Conservation (phyloP, 2,329 filamentous ascomycete genomes). For the Microdochium paspali region DNA sequence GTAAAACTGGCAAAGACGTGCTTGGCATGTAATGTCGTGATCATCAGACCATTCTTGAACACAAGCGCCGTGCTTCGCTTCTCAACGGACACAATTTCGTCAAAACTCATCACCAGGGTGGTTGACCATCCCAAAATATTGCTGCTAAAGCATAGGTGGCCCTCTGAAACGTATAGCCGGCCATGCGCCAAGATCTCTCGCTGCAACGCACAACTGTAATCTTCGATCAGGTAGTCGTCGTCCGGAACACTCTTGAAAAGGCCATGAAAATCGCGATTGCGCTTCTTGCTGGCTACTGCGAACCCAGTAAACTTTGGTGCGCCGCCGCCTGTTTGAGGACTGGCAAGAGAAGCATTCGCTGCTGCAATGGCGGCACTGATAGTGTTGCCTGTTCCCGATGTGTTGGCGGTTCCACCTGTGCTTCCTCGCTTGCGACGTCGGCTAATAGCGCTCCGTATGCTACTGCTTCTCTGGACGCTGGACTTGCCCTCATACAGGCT, state of each 20-base stretch:
- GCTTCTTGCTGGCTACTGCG: conserved; percentile 89
- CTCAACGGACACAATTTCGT: conserved; percentile 93
- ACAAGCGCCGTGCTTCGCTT: conserved; percentile 92
- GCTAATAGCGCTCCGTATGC: conserved; percentile 52
- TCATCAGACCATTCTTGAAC: conserved; percentile 96
- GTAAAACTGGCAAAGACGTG: conserved; percentile 95
- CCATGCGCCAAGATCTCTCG: conserved; percentile 92
- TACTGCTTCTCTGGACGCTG: conserved; percentile 54
- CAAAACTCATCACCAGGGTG: conserved; percentile 94
- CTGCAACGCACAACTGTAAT: conserved; percentile 94
- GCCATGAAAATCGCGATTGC: conserved; percentile 89
- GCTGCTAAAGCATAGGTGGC: conserved; percentile 96
- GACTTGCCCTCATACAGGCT: conserved; percentile 56
- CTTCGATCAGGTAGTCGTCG: conserved; percentile 95
- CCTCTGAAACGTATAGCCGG: conserved; percentile 90
- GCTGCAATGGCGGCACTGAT: conserved; percentile 64
- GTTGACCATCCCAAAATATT: conserved; percentile 98
- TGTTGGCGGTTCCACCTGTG: conserved; percentile 55
- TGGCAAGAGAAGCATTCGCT: conserved; percentile 60
- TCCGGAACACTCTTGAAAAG: conserved; percentile 95
- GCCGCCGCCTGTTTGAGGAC: conserved; percentile 46
- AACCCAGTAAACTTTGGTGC: conserved; percentile 83
- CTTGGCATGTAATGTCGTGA: conserved; percentile 88
- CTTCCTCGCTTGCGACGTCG: conserved; percentile 72
- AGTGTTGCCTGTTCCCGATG: conserved; percentile 49